These are phyloP conservation scores for Scleroderma citrinum DNA, from an alignment of 768 basidiomycete genomes.

Conservation along the genomic window DNA sequence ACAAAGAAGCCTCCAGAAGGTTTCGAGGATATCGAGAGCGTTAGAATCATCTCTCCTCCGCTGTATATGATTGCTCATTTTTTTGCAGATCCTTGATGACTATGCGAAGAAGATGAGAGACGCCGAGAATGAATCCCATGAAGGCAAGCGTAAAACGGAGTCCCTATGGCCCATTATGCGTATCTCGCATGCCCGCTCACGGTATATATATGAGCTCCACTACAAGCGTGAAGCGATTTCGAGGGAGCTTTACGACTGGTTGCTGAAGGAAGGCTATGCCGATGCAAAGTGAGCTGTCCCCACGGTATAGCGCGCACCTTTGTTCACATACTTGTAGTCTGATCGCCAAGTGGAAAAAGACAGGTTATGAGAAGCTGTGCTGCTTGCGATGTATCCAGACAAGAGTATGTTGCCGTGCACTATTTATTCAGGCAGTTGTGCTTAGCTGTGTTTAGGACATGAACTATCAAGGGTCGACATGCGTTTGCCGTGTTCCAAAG, in stretches of 20 bases:
- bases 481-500: slow-evolving; percentile 96
- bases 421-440: slow-evolving; percentile 1
- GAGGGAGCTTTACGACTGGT: slow-evolving; percentile 92
- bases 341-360: slow-evolving; percentile 99
- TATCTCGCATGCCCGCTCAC: slow-evolving; percentile 90
- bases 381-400: slow-evolving; percentile 97
- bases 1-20: slow-evolving; percentile 96
- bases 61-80: slow-evolving; percentile 4
- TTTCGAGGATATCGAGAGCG: slow-evolving; percentile 87
- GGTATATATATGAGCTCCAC: slow-evolving; percentile 97
- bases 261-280: slow-evolving; percentile 94
- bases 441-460: slow-evolving; percentile 62
- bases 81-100: slow-evolving; percentile 82
- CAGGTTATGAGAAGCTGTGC: slow-evolving; percentile 96
- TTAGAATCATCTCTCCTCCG: slow-evolving; percentile 27
- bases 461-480: slow-evolving; percentile 99
- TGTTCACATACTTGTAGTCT: slow-evolving; percentile 44
- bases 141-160: slow-evolving; percentile 94
- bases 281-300: slow-evolving; percentile 77
- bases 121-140: slow-evolving; percentile 97
- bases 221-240: slow-evolving; percentile 97
- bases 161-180: slow-evolving; percentile 98
- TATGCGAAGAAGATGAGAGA: slow-evolving; percentile 99
- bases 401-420: slow-evolving; percentile 41
- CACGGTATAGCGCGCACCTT: not conserved